A percentile compares a stretch with the other conserved stretches of the same genome.
phyloP scores from a whole-genome alignment of 495 filamentous ascomycete species.

The Tuber borchii region DNA sequence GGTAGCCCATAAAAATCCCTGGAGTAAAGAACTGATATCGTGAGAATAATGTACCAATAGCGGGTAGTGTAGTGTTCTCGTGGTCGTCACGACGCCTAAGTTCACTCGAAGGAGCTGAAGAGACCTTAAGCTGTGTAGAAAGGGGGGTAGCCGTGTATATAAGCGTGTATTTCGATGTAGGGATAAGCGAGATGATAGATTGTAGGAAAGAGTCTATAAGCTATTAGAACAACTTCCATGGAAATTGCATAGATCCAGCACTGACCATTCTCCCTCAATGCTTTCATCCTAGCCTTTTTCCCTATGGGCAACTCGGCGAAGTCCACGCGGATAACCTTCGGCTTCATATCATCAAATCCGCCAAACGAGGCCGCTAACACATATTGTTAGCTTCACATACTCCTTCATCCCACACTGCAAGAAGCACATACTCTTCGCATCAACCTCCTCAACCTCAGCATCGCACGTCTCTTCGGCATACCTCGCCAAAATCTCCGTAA shows the following conservation, averaged over 20 bases:
- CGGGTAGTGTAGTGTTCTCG: constrained; percentile 40
- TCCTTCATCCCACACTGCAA: background rate
- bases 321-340: constrained; percentile 37
- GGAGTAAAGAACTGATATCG: constrained; percentile 87
- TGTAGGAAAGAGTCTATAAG: constrained; percentile 55
- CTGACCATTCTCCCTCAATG: constrained; percentile 35
- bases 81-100: constrained; percentile 45
- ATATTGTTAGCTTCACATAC: background rate
- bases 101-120: constrained; percentile 14
- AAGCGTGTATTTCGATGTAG: constrained; percentile 54
- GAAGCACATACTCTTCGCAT: constrained; percentile 55
- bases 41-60: constrained; percentile 65
- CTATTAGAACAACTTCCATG: constrained; percentile 3
- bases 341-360: constrained; percentile 36
- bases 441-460: constrained; percentile 51
- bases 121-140: constrained; percentile 8
- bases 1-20: constrained; percentile 75
- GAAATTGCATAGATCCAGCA: background rate
- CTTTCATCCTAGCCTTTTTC: constrained; percentile 24
- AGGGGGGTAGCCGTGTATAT: constrained; percentile 55
- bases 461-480: constrained; percentile 49
- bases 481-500: constrained; percentile 50
- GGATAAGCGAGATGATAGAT: constrained; percentile 53
- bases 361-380: constrained; percentile 29
- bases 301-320: constrained; percentile 27